phyloP scores from a whole-genome alignment of 345 rosid species.

The Brassica incana region DNA sequence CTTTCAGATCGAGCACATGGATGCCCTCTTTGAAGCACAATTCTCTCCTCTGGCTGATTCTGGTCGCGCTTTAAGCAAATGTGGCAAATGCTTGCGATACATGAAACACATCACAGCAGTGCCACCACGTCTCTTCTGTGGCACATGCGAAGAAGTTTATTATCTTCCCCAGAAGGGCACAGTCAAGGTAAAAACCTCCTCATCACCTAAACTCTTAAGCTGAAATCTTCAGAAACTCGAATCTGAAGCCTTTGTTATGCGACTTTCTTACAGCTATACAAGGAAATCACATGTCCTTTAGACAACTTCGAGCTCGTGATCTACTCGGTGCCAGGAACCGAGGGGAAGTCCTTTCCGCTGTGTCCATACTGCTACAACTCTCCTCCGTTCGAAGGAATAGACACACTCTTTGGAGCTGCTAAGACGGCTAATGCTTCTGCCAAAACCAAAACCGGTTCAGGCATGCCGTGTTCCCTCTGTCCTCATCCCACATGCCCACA shows the following conservation, averaged over 20 bases:
- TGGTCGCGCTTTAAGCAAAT: slow-evolving; percentile 84
- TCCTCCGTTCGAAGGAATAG: slow-evolving; percentile 92
- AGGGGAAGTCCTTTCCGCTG: slow-evolving; percentile 90
- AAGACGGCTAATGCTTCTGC: slow-evolving; percentile 44
- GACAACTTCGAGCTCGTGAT: slow-evolving; percentile 92
- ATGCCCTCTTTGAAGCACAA: slow-evolving; percentile 89
- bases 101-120: slow-evolving; percentile 85
- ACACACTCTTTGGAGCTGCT: slow-evolving; percentile 52
- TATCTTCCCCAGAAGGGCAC: slow-evolving; percentile 91
- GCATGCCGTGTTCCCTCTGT: slow-evolving; percentile 96
- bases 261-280: slow-evolving; percentile 67
- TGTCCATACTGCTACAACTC: slow-evolving; percentile 92
- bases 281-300: slow-evolving; percentile 89
- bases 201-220: neutral
- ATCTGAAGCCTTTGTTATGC: neutral
- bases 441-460: slow-evolving; percentile 68
- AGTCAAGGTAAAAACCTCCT: slow-evolving; percentile 61
- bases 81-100: slow-evolving; percentile 95
- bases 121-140: slow-evolving; percentile 85
- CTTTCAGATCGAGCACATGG: slow-evolving; percentile 87
- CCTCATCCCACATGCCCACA: slow-evolving; percentile 89
- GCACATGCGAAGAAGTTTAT: slow-evolving; percentile 93
- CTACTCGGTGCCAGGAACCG: slow-evolving; percentile 87
- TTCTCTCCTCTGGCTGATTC: slow-evolving; percentile 87
- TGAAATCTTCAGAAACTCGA: slow-evolving; percentile 2